A percentile compares a stretch with the other conserved stretches of the same genome.
These are phyloP conservation scores for Nemania sp. DNA, from an alignment of 2,329 filamentous ascomycete genomes.

Conservation along the genomic window DNA sequence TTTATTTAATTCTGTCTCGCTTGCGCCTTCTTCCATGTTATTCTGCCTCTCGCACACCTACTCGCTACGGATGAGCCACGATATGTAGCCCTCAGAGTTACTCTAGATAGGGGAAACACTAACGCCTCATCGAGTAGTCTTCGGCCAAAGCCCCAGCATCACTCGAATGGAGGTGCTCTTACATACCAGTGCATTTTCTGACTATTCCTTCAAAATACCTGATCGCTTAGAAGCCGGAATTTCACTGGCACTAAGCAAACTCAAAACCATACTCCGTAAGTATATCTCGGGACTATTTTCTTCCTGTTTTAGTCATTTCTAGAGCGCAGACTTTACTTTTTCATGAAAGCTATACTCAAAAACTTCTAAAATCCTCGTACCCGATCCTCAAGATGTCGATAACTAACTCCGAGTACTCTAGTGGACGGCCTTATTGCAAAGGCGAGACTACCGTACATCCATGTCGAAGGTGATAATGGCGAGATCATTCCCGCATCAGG, in stretches of 20 bases:
- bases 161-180: slow-evolving; percentile 63
- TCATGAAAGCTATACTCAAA: no score
- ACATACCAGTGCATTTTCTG: slow-evolving; percentile 50
- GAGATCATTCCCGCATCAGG: not conserved
- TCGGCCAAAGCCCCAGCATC: slow-evolving; percentile 42
- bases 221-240: slow-evolving; percentile 54
- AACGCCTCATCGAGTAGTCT: slow-evolving; percentile 19
- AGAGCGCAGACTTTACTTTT: no score
- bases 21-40: slow-evolving; percentile 40
- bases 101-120: slow-evolving; percentile 12
- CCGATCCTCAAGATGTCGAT: no score
- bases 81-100: not conserved
- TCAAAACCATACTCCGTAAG: slow-evolving; percentile 62
- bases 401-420: no score
- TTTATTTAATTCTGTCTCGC: no score
- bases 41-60: not conserved
- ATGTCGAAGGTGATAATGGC: not conserved
- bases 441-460: not conserved
- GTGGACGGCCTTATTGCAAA: slow-evolving; percentile 48
- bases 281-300: no score
- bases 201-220: slow-evolving; percentile 62
- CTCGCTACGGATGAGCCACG: not conserved
- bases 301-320: no score
- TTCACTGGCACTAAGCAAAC: slow-evolving; percentile 56
- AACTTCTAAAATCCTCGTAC: no score